Percentiles rank a stretch among this genome's conserved stretches.
Evolutionary conservation across 331 rosid species (phyloP).

Genomic region (Malus hybrid): DNA sequence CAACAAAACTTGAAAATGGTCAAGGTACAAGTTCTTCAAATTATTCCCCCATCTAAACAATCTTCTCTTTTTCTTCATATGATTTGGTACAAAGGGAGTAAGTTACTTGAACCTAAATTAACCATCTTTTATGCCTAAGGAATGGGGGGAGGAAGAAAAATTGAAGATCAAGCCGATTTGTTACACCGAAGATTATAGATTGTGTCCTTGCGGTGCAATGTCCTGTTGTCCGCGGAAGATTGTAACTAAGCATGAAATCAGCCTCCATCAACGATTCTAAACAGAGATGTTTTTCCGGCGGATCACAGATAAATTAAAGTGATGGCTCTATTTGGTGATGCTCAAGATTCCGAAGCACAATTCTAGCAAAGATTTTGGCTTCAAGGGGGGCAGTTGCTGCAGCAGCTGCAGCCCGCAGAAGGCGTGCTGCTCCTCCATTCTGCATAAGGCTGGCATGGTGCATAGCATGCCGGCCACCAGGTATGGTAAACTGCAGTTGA

Average conservation of each 20-base stretch:
- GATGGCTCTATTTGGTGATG: conserved; percentile 69
- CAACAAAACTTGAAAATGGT: background rate
- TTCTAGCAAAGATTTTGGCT: conserved; percentile 92
- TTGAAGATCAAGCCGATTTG: conserved; percentile 9
- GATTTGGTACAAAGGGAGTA: conserved; percentile 21
- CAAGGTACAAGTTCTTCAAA: conserved; percentile 16
- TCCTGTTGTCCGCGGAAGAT: conserved; percentile 20
- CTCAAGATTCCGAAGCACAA: conserved; percentile 96
- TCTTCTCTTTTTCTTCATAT: background rate
- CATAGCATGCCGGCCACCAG: conserved; percentile 92
- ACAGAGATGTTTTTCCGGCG: background rate
- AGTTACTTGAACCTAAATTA: conserved; percentile 15
- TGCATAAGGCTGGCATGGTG: conserved; percentile 97
- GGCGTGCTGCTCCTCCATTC: conserved; percentile 82
- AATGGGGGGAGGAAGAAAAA: background rate
- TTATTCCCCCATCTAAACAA: conserved; percentile 15
- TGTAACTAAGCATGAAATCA: conserved; percentile 9
- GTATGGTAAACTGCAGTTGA: conserved; percentile 74
- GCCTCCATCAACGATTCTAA: background rate
- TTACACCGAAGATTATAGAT: conserved; percentile 16
- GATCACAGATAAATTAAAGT: conserved; percentile 24
- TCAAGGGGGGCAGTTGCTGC: conserved; percentile 90
- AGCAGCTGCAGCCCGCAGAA: conserved; percentile 89
- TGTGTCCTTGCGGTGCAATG: conserved; percentile 23
- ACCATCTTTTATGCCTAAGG: conserved; percentile 22